Evolutionary conservation across 495 filamentous ascomycete genomes (phyloP), one percentile per base, ranked within the genome.

Genomic region (Lasiosphaeriaceae sp.): DNA sequence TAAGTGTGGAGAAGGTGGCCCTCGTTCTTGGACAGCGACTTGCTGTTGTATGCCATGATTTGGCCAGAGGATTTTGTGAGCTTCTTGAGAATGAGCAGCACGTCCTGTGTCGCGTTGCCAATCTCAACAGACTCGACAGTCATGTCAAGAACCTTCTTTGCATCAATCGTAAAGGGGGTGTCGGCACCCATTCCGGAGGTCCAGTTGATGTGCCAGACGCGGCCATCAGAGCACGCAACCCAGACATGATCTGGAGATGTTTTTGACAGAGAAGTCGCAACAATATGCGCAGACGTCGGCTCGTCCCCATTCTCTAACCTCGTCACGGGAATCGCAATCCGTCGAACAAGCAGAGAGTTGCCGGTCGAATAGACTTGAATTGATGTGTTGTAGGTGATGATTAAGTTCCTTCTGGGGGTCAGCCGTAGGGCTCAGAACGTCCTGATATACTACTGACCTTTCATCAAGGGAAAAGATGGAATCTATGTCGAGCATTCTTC

Each of bases 291-390:
- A 22, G 60, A 54, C 1, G 45, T 23, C 6, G 48, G 11, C 20
- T 65, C 49, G 37, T 64, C 61, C 26, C 65, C 60, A 19, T 57
- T 47, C 12, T 68, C 66, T 1, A 48, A 46, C 24, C 35, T 52
- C n/a, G 68, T 55, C 44, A 70, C 7, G 41, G 63, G 54, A 35
- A 83, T 55, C 23, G 70, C 59, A 34, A 86, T 83, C 22, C 83
- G 82, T 45, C 90, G 86, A 31, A 89, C 70, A 11, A 92, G 81
- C 31, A 94, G 82, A 4, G 92, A 96, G 45, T 88, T 90, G 34
- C 84, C 74, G 34, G 88, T 84, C 0, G 91, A 88, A 71, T 92
- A 95, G 16, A 97, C 80, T 64, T 89, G 86, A 50, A 98, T 77
- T 3, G 87, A 81, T 58, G 68, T 78, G 52, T 77, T 76, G 58